Evolutionary conservation across 495 filamentous ascomycete genomes (phyloP).

Genomic region (Aspergillus egyptiacus): DNA sequence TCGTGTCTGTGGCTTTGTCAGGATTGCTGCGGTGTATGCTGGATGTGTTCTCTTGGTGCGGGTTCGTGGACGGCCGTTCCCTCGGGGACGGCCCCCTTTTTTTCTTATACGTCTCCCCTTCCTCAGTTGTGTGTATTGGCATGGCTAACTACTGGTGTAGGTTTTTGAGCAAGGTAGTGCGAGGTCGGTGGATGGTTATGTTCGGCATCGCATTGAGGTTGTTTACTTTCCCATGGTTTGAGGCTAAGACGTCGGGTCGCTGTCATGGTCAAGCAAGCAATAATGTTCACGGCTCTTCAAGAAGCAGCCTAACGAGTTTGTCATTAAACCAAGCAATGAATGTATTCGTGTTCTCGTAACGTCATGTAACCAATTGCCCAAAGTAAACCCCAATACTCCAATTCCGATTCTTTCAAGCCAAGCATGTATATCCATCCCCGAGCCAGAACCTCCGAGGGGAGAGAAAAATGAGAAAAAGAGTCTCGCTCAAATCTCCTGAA

Average conservation of each 20-base stretch:
- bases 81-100: conserved; percentile 50
- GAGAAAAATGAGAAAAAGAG: not conserved
- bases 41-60: conserved; percentile 16
- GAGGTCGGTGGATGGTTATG: too few species aligned
- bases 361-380: not conserved
- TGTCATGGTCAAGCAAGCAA: too few species aligned
- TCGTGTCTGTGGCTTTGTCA: conserved; percentile 4
- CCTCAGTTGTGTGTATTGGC: conserved; percentile 1
- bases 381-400: not conserved
- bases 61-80: conserved; percentile 32
- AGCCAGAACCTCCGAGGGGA: not conserved
- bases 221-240: too few species aligned
- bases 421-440: not conserved
- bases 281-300: too few species aligned
- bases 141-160: conserved; percentile 27
- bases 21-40: conserved; percentile 27
- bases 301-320: too few species aligned
- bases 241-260: too few species aligned
- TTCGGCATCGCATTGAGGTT: too few species aligned
- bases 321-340: not conserved
- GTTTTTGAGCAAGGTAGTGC: not conserved
- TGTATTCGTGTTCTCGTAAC: not conserved
- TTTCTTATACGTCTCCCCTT: conserved; percentile 58
- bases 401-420: not conserved
- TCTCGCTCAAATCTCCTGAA: conserved; percentile 34